These are phyloP conservation scores for Psilocybe azurescens DNA, from an alignment of 768 basidiomycete species.

Conservation along the genomic window DNA sequence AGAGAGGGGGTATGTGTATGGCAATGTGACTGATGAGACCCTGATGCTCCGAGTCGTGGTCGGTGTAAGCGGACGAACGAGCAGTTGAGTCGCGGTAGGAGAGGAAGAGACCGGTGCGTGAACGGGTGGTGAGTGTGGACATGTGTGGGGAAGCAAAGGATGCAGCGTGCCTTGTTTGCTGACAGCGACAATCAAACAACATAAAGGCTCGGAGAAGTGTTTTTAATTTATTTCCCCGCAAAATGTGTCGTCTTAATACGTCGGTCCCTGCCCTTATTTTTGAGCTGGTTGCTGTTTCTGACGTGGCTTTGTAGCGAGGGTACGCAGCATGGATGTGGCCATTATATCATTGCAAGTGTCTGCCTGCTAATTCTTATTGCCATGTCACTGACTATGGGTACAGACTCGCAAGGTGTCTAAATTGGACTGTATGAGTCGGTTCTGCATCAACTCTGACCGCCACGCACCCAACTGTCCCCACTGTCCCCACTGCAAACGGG, in stretches of 20 bases:
- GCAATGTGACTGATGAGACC: constrained; percentile 64
- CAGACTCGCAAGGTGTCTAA: constrained; percentile 52
- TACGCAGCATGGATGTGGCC: constrained; percentile 78
- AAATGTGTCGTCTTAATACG: constrained; percentile 66
- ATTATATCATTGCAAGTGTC: constrained; percentile 58
- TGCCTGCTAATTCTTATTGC: background rate
- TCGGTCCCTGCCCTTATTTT: constrained; percentile 33
- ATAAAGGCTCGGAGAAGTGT: constrained; percentile 20
- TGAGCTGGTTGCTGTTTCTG: constrained; percentile 21
- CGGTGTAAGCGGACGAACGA: constrained; percentile 52
- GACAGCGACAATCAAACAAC: background rate
- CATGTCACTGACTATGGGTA: background rate
- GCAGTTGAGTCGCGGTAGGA: constrained; percentile 87
- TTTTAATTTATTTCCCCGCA: background rate
- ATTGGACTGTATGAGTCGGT: constrained; percentile 57
- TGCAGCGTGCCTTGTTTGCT: constrained; percentile 32
- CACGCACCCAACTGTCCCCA: constrained; percentile 41
- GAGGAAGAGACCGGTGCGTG: constrained; percentile 90
- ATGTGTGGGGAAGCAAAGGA: constrained; percentile 32
- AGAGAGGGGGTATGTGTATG: constrained; percentile 63
- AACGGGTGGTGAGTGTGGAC: constrained; percentile 64
- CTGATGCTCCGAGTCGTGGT: constrained; percentile 59
- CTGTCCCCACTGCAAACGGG: constrained; percentile 50
- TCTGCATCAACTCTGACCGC: constrained; percentile 40
- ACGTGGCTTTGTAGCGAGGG: constrained; percentile 61